Conservation (phyloP, 768 basidiomycete genomes). For the Imleria badia region DNA sequence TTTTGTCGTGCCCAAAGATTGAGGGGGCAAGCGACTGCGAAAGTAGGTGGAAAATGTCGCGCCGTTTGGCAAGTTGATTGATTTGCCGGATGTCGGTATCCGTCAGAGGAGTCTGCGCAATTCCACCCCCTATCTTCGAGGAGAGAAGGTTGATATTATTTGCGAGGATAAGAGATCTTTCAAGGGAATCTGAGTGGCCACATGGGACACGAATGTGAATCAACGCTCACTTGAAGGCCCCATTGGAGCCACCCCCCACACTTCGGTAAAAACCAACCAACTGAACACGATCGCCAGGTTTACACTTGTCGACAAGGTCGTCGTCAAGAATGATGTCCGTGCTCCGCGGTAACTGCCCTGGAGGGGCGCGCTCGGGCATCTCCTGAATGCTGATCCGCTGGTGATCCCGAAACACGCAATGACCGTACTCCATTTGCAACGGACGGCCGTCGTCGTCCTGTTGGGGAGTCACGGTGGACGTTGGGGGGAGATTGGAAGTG, state of each 20-base stretch:
- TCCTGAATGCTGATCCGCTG: slow-evolving; percentile 98
- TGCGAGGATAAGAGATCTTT: slow-evolving; percentile 86
- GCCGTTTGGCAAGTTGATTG: slow-evolving; percentile 87
- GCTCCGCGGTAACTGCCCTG: slow-evolving; percentile 93
- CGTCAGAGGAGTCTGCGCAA: slow-evolving; percentile 89
- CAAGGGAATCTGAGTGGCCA: slow-evolving; percentile 13
- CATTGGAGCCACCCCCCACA: slow-evolving; percentile 84
- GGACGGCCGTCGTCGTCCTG: slow-evolving; percentile 87
- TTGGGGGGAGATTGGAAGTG: slow-evolving; percentile 82
- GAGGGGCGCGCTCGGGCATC: slow-evolving; percentile 98
- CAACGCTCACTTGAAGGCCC: slow-evolving; percentile 84
- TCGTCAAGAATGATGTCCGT: slow-evolving; percentile 96
- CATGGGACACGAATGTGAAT: slow-evolving; percentile 8
- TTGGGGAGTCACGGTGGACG: slow-evolving; percentile 83
- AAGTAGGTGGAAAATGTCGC: slow-evolving; percentile 83
- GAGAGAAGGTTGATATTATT: slow-evolving; percentile 95
- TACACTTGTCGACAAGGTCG: slow-evolving; percentile 95
- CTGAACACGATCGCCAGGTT: slow-evolving; percentile 97
- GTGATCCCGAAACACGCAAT: slow-evolving; percentile 91
- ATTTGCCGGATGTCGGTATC: slow-evolving; percentile 95
- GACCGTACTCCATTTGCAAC: slow-evolving; percentile 89
- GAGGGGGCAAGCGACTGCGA: slow-evolving; percentile 96
- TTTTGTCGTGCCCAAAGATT: slow-evolving; percentile 94
- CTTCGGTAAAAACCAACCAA: slow-evolving; percentile 94
- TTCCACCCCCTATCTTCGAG: slow-evolving; percentile 92